These are phyloP conservation scores for Chaetomiaceae sp. DNA, from an alignment of 2,329 filamentous ascomycete species.

Conservation along the genomic window DNA sequence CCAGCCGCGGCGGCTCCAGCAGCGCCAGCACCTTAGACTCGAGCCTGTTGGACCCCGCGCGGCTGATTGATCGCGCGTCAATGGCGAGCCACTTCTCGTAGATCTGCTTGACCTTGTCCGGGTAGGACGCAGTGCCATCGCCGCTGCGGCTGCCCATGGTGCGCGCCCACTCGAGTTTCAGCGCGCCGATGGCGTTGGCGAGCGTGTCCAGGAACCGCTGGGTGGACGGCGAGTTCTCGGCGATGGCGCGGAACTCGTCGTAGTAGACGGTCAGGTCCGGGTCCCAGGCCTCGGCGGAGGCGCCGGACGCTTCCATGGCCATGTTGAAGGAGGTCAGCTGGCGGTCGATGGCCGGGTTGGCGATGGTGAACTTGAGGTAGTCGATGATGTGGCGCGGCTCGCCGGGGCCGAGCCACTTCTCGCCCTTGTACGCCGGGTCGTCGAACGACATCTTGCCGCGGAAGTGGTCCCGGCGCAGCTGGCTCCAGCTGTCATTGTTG, in stretches of 20 bases:
- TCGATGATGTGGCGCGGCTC: conserved; percentile 54
- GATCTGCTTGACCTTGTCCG: conserved; percentile 32
- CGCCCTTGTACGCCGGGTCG: conserved; percentile 44
- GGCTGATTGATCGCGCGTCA: conserved; percentile 30
- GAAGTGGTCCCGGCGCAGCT: conserved; percentile 32
- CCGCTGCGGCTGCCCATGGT: conserved; percentile 15
- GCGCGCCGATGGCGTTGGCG: conserved; percentile 29
- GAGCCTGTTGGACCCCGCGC: conserved; percentile 8
- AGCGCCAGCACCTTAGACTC: conserved; percentile 29
- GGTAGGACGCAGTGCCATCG: too few species aligned
- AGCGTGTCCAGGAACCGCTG: conserved; percentile 34
- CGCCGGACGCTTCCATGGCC: conserved; percentile 16
- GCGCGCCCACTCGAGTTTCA: conserved; percentile 33
- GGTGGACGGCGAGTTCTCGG: conserved; percentile 28
- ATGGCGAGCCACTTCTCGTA: conserved; percentile 43
- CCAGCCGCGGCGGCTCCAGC: conserved; percentile 29
- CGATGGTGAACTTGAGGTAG: conserved; percentile 53
- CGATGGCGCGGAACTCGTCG: conserved; percentile 33
- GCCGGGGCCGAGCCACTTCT: conserved; percentile 28
- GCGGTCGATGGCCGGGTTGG: conserved; percentile 38
- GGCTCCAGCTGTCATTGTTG: conserved; percentile 37
- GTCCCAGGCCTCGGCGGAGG: conserved; percentile 33
- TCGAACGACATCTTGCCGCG: conserved; percentile 21
- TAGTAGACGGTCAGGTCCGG: conserved; percentile 34
- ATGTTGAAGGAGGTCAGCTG: conserved; percentile 35